A percentile compares a stretch with the other conserved stretches of the same genome.
Conservation (phyloP, 352 stramenopile species). For the Pythium diclinum region DNA sequence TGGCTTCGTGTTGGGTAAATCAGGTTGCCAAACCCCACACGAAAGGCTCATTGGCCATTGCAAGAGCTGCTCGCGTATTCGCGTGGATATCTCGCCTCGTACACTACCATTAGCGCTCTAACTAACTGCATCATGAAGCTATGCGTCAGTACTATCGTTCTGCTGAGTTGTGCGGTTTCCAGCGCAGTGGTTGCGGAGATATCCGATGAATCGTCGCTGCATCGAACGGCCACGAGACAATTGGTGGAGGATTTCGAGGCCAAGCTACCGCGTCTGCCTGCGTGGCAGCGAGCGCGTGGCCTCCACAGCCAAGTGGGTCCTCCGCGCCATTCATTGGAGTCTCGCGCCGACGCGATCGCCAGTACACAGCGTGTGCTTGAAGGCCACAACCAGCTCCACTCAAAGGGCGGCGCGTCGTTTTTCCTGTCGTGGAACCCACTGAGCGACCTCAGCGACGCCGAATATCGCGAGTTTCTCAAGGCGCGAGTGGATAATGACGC, state of each 20-base stretch:
- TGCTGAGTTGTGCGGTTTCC: slow-evolving; percentile 18
- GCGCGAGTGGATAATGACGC: slow-evolving; percentile 36
- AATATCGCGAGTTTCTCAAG: slow-evolving; percentile 60
- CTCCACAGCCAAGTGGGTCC: slow-evolving; percentile 34
- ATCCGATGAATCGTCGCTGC: background rate
- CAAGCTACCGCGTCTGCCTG: slow-evolving; percentile 21
- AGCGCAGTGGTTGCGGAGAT: slow-evolving; percentile 6
- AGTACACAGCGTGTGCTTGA: slow-evolving; percentile 40
- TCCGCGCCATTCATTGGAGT: slow-evolving; percentile 38
- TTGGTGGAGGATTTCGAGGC: slow-evolving; percentile 26
- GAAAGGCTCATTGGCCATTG: background rate
- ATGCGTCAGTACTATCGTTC: background rate
- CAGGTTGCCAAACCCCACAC: slow-evolving; percentile 3
- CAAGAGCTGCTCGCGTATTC: background rate
- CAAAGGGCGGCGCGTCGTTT: slow-evolving; percentile 38
- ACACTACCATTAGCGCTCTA: background rate
- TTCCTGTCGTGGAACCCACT: slow-evolving; percentile 65
- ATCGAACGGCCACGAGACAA: slow-evolving; percentile 1
- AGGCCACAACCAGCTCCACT: slow-evolving; percentile 43
- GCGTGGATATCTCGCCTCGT: background rate
- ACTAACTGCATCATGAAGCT: slow-evolving; percentile 12
- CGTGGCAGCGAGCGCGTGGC: slow-evolving; percentile 25
- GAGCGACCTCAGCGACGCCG: slow-evolving; percentile 60
- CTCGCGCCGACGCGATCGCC: slow-evolving; percentile 42
- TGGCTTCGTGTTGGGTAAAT: slow-evolving; percentile 11